Percentiles rank a stretch among this genome's conserved stretches.
Evolutionary conservation across 495 filamentous ascomycete species (phyloP).

Genomic region (Annulohypoxylon bovei): DNA sequence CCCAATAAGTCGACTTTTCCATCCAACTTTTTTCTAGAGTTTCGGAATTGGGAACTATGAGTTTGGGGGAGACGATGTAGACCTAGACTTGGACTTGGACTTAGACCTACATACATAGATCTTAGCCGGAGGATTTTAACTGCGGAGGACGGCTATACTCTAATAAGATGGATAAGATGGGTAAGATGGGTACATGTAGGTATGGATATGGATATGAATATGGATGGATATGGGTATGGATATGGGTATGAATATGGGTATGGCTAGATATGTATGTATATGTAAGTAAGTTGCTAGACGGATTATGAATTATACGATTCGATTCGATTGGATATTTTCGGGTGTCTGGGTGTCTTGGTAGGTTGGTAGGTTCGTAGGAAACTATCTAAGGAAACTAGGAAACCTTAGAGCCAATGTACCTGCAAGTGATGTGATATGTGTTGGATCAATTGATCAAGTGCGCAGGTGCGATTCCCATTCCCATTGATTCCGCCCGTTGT

Average conservation of each 20-base stretch:
- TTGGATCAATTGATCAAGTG: background rate
- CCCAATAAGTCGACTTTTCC: background rate
- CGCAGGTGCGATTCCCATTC: background rate
- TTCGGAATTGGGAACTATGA: conserved; percentile 6
- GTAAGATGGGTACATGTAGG: too few relatives aligned
- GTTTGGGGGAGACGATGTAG: background rate
- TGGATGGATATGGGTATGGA: background rate
- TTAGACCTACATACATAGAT: background rate
- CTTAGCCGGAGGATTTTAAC: conserved; percentile 10
- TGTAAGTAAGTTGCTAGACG: background rate
- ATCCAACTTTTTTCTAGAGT: background rate
- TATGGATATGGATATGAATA: too few relatives aligned
- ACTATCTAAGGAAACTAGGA: background rate
- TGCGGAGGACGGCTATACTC: conserved; percentile 23
- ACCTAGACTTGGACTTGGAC: conserved; percentile 3
- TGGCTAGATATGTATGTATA: background rate
- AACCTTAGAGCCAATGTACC: background rate
- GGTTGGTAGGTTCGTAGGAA: background rate
- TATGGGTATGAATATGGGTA: background rate
- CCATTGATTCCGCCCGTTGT: background rate
- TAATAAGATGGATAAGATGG: too few relatives aligned
- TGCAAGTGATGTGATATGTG: conserved; percentile 5
- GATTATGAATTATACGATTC: background rate
- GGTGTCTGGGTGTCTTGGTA: background rate
- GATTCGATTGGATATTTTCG: background rate